Percentiles rank a stretch among this genome's conserved stretches.
These are phyloP conservation scores for Entomortierella lignicola DNA, from an alignment of 192 early-diverging fungal genomes.

Conservation along the genomic window DNA sequence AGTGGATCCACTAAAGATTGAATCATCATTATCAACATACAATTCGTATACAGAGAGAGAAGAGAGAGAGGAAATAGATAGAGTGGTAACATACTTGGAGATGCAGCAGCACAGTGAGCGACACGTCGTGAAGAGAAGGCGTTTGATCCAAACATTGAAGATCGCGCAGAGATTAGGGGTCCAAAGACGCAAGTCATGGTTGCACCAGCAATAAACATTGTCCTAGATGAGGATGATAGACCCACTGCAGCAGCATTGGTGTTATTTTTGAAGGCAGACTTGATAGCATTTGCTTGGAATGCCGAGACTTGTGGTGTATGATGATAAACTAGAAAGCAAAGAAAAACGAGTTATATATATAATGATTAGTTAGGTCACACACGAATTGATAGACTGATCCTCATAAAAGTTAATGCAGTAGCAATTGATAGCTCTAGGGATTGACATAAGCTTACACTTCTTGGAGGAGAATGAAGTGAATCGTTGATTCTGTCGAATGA, in stretches of 20 bases:
- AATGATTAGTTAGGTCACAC: too few relatives aligned
- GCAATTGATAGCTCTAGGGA: too few relatives aligned
- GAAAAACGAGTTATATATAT: not conserved
- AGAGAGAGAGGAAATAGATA: too few relatives aligned
- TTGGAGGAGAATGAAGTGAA: conserved; percentile 3
- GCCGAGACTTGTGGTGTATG: not conserved
- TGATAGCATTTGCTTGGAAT: not conserved
- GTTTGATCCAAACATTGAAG: not conserved
- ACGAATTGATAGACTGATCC: too few relatives aligned
- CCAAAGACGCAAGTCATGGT: conserved; percentile 21
- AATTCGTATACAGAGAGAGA: too few relatives aligned
- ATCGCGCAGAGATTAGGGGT: conserved; percentile 16
- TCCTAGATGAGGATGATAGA: not conserved
- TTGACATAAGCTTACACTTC: conserved; percentile 3
- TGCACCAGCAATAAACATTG: conserved; percentile 10
- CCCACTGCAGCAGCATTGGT: not conserved
- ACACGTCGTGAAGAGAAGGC: not conserved
- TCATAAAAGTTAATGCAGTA: too few relatives aligned
- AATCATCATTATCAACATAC: too few relatives aligned
- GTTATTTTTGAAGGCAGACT: conserved; percentile 8
- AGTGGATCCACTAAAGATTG: too few relatives aligned
- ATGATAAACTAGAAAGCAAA: too few relatives aligned
- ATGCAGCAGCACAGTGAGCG: conserved; percentile 18
- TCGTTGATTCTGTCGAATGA: conserved; percentile 8
- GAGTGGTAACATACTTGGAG: conserved; percentile 11